Evolutionary conservation across 73 alveolate species (phyloP).

Genomic region (Paramecium sonneborni): DNA sequence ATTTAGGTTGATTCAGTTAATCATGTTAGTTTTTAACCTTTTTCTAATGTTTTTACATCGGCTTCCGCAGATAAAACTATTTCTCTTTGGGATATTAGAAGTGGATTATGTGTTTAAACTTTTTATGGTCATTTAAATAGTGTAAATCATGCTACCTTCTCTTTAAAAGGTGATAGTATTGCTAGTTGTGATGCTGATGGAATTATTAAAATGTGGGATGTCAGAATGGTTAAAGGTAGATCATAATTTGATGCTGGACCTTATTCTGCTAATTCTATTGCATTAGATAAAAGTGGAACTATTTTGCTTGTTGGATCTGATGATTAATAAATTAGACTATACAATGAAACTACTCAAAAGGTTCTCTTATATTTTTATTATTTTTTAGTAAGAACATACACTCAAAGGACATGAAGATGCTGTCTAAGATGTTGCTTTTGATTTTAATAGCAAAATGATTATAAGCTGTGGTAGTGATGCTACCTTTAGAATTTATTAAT

Average conservation of each 20-base stretch:
- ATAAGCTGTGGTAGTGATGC: conserved; percentile 96
- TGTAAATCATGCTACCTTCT: conserved; percentile 92
- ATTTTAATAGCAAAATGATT: conserved; percentile 86
- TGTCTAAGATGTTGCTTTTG: conserved; percentile 94
- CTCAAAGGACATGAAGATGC: conserved; percentile 97
- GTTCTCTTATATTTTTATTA: background rate
- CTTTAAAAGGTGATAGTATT: conserved; percentile 92
- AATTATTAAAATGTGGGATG: conserved; percentile 99
- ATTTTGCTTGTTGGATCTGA: conserved; percentile 94
- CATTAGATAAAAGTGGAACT: conserved; percentile 95
- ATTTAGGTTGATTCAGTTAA: conserved; percentile 96
- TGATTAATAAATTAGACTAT: conserved; percentile 86
- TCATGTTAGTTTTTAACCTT: conserved; percentile 94
- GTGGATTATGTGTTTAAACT: conserved; percentile 97
- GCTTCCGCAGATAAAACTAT: conserved; percentile 99
- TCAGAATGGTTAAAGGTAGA: conserved; percentile 98
- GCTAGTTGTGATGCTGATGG: conserved; percentile 99
- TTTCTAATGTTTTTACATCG: conserved; percentile 92
- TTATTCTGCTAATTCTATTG: conserved; percentile 95
- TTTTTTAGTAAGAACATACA: conserved; percentile 67
- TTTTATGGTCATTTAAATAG: conserved; percentile 99
- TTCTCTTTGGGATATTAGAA: conserved; percentile 99
- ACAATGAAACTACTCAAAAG: conserved; percentile 72
- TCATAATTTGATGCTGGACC: conserved; percentile 94
- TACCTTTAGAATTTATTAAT: conserved; percentile 97